Base-by-base conservation (phyloP, 2,329 filamentous ascomycete species). In the Fonsecaea pugnacius region DNA sequence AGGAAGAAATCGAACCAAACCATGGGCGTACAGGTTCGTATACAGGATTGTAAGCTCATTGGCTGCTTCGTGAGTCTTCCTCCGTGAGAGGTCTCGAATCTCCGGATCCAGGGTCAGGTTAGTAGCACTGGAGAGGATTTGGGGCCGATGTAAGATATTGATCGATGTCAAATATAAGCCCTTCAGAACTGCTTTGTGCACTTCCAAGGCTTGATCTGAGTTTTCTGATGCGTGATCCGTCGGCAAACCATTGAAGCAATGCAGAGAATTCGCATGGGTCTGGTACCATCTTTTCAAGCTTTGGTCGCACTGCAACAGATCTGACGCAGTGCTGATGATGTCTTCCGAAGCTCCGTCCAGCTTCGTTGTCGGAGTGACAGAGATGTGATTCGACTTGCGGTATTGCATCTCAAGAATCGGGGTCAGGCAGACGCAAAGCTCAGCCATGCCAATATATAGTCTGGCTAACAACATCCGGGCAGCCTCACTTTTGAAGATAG, bases 281-380 rank as follows among this genome's bases (percentile, higher is more conserved):
- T 87, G 82, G 64, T 89, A 83, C 94, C 94, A 98, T 48, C 85
- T 83, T 72, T 88, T 86, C 57, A 98, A 84, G 75, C 93, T 89
- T 52, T 86, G 81, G 72, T 97, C 92, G 73, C 94, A 96, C 51
- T 82, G 81, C 69, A 88, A 87, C 58, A 97, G 91, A 68, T 91
- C 88, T 69, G 90, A 89, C 2, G 89, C 86, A 72, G 93, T 92
- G n/a, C 91, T 87, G 60, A 92, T 85, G 38, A 89, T 85, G 77
- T 94, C 96, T 77, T 96, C 96, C 3, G 93, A 92, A 52, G 96
- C 88, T 30, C 97, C 82, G 89, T 96, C 95, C 87, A 96, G 94
- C 18, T 86, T 89, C 1, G 87, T 89, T 62, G 92, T 90, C 52
- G 91, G 88, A 66, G 89, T 91, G 40, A 84, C 78, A 4, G 85